Base-by-base conservation (phyloP, 2,329 filamentous ascomycete genomes). In the Alternaria gansuensis region DNA sequence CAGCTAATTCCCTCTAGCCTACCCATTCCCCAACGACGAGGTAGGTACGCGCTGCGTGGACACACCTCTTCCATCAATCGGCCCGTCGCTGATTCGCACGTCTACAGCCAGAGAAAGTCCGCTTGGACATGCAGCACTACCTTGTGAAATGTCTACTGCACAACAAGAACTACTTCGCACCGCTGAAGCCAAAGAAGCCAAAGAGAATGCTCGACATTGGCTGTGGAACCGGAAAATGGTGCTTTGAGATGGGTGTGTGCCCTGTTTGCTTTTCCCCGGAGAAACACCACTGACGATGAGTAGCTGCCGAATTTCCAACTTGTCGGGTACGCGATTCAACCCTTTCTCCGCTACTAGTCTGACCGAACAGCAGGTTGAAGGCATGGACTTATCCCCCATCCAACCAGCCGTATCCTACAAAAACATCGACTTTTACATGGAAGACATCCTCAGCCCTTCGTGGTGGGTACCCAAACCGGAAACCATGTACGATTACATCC, bases 391-490 rank as follows among this genome's bases (percentile, higher is more conserved):
- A 8, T 77, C 77, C 3, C 76, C 78, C n/a, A 78, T 78, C 44
- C 77, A 77, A 54, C 76, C 59, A 72, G 36, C 34, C 14, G n/a
- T 34, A 48, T 70, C 92, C 0, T 90, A 90, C 0, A 84, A 85
- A 17, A 93, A 93, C 62, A 88, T 92, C 13, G 85, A 87, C 62
- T 93, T 93, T 65, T 87, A 87, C 60, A 84, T 93, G 44, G 89
- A 92, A 70, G 90, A 93, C 70, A 82, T 83, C 50, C 85, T 87
- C 69, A 79, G 82, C 1, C 79, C 63, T 9, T 83, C 89, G 54
- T 88, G 86, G 86, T 78, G 84, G 77, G 71, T 85, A 77, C 77
- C 81, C 5, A 56, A 53, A 23, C 58, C 67, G 10, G 67, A 48
- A 7, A 13, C 29, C 8, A 7, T 77, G 63, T 82, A 88, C 66